phyloP scores from a whole-genome alignment of 2,329 filamentous ascomycete species.

The Annulohypoxylon truncatum region DNA sequence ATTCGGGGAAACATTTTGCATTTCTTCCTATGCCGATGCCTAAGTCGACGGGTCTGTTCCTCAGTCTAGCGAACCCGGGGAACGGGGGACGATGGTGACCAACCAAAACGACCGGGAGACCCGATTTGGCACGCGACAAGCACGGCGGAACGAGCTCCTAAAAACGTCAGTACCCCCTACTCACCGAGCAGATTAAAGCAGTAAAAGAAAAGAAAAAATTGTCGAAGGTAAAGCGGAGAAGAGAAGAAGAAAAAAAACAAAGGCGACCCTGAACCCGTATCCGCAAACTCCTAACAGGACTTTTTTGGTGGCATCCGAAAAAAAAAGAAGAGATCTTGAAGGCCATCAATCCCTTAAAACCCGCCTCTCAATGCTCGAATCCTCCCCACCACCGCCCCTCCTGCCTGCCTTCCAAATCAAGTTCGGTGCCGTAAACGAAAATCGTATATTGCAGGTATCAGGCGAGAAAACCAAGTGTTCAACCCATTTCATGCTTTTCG shows the following conservation, averaged over 20 bases:
- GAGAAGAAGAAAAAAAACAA: conserved; percentile 3
- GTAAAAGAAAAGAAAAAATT: background rate
- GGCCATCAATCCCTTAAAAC: background rate
- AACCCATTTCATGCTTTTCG: conserved; percentile 13
- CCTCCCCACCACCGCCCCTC: background rate
- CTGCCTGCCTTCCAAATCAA: background rate
- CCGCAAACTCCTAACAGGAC: conserved; percentile 38
- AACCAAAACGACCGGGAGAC: background rate
- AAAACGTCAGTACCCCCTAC: background rate
- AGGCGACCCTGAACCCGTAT: conserved; percentile 17
- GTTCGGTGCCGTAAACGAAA: background rate
- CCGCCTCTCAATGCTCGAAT: background rate
- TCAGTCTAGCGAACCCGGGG: conserved; percentile 11
- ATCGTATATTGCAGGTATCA: background rate
- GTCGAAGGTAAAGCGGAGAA: background rate
- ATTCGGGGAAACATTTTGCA: conserved; percentile 35
- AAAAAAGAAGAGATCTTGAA: conserved; percentile 10
- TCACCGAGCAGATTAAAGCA: conserved; percentile 16
- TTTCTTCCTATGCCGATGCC: conserved; percentile 45
- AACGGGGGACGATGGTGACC: background rate
- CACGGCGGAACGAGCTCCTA: background rate
- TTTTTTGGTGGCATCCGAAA: conserved; percentile 32
- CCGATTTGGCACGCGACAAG: background rate
- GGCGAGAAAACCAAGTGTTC: background rate
- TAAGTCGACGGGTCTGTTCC: conserved; percentile 28